Evolutionary conservation across 2,329 filamentous ascomycete species (phyloP).

Genomic region (Amylocarpus encephaloides): DNA sequence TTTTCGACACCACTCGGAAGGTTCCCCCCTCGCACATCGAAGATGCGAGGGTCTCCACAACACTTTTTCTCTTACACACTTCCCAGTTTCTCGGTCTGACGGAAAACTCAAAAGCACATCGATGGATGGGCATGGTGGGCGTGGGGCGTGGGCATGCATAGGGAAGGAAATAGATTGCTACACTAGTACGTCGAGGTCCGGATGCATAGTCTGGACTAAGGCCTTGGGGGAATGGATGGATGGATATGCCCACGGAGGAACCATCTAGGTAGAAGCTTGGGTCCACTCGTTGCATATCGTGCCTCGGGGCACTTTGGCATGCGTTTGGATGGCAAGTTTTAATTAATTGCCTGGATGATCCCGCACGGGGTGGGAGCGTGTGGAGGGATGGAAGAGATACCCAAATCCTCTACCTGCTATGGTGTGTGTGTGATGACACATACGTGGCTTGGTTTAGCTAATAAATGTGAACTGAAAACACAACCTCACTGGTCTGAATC

Average conservation of each 20-base stretch:
- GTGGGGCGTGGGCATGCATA: neutral
- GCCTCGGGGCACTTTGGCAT: neutral
- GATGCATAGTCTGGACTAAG: neutral
- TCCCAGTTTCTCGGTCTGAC: slow-evolving; percentile 1
- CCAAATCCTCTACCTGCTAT: slow-evolving; percentile 6
- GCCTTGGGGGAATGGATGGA: neutral
- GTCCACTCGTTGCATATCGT: neutral
- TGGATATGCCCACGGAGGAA: neutral
- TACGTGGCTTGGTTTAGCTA: neutral
- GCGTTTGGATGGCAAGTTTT: neutral
- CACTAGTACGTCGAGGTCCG: neutral
- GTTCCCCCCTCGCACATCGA: neutral
- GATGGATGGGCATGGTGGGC: neutral
- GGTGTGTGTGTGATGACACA: neutral
- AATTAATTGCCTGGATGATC: neutral
- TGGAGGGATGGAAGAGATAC: neutral
- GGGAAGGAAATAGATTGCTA: neutral
- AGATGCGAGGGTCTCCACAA: neutral
- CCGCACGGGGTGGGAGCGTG: neutral
- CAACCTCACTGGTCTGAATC: too few relatives aligned
- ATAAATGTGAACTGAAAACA: neutral
- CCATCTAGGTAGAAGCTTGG: neutral
- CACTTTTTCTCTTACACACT: slow-evolving; percentile 23
- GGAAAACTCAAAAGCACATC: neutral
- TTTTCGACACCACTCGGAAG: slow-evolving; percentile 5